Base-by-base conservation (phyloP, 2,329 filamentous ascomycete species). In the Sporothrix curviconia region DNA sequence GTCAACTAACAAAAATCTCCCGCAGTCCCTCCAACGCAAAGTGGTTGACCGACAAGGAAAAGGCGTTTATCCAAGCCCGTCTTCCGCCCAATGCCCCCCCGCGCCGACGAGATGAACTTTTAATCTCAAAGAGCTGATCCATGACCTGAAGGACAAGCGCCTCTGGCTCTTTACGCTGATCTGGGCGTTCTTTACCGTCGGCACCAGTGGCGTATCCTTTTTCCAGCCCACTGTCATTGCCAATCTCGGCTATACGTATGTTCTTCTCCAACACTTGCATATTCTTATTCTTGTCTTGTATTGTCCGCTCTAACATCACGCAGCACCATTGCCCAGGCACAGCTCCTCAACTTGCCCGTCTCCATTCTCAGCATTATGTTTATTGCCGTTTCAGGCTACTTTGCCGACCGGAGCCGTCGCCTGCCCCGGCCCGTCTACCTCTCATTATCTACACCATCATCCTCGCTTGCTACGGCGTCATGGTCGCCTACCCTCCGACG, bases 101-200 rank as follows among this genome's bases (percentile, higher is more conserved):
- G 72, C 2, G 69, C 72, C 7, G 66, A 63, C 5, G 75, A 78
- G 59, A 50, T 68, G 19, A 68, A 75, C 60, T 77, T n/a, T 78
- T 59, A 69, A 70, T 22, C 61, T 69, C 50, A 63, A 64, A 7
- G 74, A 77, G 60, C 68, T 76, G 22, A 56, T 71, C 4, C 60
- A 63, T 3, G 68, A 71, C 0, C 64, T 78, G 6, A 75, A 72
- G 55, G 72, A 78, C 57, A 55, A 62, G 0, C 67, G 72, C 1
- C 67, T 77, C 0, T 79, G 76, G 74, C 68, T 78, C 1, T 78
- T 78, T 51, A 75, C 71, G 1, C 53, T 71, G 0, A 74, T 74
- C 17, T 78, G 75, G 74, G 75, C 74, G 0, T 67, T 72, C 17
- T 77, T 75, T 53, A 78, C 74, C 0, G 72, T 77, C 7, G 75